phyloP scores from a whole-genome alignment of 2,329 filamentous ascomycete genomes.

The Biscogniauxia mediterranea region DNA sequence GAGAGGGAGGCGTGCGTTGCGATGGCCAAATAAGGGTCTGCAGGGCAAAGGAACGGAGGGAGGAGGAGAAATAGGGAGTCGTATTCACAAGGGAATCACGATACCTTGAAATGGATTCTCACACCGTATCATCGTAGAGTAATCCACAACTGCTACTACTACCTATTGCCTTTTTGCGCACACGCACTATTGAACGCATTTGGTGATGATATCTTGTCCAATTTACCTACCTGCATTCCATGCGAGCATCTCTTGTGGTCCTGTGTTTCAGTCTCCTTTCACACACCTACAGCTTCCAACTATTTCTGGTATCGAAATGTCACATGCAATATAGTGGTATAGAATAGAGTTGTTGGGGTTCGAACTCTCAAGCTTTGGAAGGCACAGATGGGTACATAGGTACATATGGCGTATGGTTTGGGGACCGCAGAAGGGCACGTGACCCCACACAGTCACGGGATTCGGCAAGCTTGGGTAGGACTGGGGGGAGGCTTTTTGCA shows the following conservation, averaged over 20 bases:
- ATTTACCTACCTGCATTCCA: too few species aligned
- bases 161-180: not conserved
- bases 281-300: too few species aligned
- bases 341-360: too few species aligned
- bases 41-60: conserved; percentile 18
- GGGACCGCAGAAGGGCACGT: conserved; percentile 15
- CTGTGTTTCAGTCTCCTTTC: too few species aligned
- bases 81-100: conserved; percentile 18
- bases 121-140: conserved; percentile 14
- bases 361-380: too few species aligned
- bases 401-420: not conserved
- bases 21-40: conserved; percentile 19
- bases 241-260: too few species aligned
- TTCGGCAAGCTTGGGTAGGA: not conserved
- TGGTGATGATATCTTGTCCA: too few species aligned
- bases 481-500: not conserved
- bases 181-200: conserved; percentile 6
- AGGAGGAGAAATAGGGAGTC: conserved; percentile 7
- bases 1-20: conserved; percentile 21
- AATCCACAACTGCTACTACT: not conserved
- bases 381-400: too few species aligned
- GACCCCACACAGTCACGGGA: conserved; percentile 23
- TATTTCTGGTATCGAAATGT: too few species aligned
- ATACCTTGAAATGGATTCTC: conserved; percentile 25
- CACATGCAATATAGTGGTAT: too few species aligned